These are phyloP conservation scores for Erodium moschatum DNA, from an alignment of 441 rosid species.

Conservation along the genomic window DNA sequence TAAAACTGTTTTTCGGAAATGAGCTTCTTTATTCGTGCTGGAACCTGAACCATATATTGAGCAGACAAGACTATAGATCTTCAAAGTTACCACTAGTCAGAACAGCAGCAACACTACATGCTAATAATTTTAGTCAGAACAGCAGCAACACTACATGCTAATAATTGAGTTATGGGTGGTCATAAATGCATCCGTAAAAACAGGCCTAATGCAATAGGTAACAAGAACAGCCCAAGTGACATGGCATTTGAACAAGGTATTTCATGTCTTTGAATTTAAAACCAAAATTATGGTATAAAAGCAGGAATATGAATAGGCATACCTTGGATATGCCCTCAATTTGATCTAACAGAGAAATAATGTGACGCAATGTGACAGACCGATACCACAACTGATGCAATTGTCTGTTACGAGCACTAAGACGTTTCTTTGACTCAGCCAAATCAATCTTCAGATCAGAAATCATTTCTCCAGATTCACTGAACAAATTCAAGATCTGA, in stretches of 20 bases:
- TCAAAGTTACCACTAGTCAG: not conserved
- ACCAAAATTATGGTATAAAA: constrained; percentile 9
- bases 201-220: not conserved
- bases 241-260: constrained; percentile 7
- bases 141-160: not conserved
- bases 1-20: constrained; percentile 83
- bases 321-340: constrained; percentile 99
- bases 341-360: constrained; percentile 85
- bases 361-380: constrained; percentile 93
- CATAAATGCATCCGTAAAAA: not conserved
- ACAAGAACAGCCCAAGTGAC: not conserved
- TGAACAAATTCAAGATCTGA: constrained; percentile 90
- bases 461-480: constrained; percentile 78
- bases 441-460: constrained; percentile 67
- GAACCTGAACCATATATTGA: constrained; percentile 58
- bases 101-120: no score
- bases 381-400: constrained; percentile 99
- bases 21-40: constrained; percentile 85
- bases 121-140: not conserved
- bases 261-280: not conserved
- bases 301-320: constrained; percentile 18
- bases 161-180: not conserved
- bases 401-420: constrained; percentile 84
- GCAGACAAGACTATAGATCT: constrained; percentile 19
- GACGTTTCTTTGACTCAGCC: constrained; percentile 76